Evolutionary conservation across 2,329 filamentous ascomycete genomes (phyloP).

Genomic region (Exophiala aquamarina): DNA sequence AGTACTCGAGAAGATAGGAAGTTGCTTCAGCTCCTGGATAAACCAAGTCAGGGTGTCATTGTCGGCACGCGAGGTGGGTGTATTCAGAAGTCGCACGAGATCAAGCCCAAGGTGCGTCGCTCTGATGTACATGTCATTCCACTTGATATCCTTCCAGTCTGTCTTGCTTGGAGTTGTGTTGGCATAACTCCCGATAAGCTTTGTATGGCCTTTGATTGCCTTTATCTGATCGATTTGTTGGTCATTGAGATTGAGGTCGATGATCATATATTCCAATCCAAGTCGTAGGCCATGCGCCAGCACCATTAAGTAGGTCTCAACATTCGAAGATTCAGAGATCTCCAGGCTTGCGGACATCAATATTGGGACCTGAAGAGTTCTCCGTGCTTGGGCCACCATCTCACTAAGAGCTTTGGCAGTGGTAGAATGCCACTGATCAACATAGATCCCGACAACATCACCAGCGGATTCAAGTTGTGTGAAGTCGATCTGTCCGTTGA

Average conservation of each 20-base stretch:
- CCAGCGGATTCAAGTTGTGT: slow-evolving; percentile 57
- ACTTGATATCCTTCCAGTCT: slow-evolving; percentile 18
- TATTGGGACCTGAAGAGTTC: slow-evolving; percentile 57
- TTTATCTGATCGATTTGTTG: slow-evolving; percentile 30
- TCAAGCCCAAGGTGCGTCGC: slow-evolving; percentile 40
- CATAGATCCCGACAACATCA: slow-evolving; percentile 61
- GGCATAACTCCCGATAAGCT: slow-evolving; percentile 40
- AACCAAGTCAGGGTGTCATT: slow-evolving; percentile 40
- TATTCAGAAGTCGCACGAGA: slow-evolving; percentile 39
- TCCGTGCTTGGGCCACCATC: slow-evolving; percentile 58
- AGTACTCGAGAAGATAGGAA: slow-evolving; percentile 33
- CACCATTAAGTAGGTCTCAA: slow-evolving; percentile 35
- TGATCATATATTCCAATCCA: slow-evolving; percentile 41
- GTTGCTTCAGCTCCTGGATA: slow-evolving; percentile 35
- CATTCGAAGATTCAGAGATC: slow-evolving; percentile 1
- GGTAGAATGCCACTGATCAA: slow-evolving; percentile 57
- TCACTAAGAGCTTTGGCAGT: slow-evolving; percentile 52
- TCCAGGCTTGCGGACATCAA: slow-evolving; percentile 14
- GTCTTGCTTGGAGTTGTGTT: slow-evolving; percentile 1
- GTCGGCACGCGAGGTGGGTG: slow-evolving; percentile 37
- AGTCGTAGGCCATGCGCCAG: slow-evolving; percentile 41
- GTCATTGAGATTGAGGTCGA: slow-evolving; percentile 37
- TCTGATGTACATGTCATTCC: slow-evolving; percentile 29
- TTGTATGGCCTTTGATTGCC: slow-evolving; percentile 37
- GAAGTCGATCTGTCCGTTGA: slow-evolving; percentile 41